phyloP scores from a whole-genome alignment of 345 rosid species.

The Anacardium occidentale region DNA sequence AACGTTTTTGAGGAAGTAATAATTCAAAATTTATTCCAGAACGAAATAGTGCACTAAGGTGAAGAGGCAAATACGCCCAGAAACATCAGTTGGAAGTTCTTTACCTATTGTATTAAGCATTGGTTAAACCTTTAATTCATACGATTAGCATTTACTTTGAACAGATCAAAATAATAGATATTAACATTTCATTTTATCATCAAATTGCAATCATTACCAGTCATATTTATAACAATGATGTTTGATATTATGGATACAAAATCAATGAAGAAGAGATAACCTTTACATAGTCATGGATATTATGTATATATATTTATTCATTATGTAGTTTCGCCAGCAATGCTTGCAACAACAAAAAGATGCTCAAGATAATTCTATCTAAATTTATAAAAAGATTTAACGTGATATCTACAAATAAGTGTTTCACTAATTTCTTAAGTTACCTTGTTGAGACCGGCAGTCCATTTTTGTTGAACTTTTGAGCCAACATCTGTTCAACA shows the following conservation, averaged over 20 bases:
- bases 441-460: conserved; percentile 50
- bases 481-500: conserved; percentile 42
- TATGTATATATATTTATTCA: too few species aligned
- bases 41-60: background rate
- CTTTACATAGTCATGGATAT: too few species aligned
- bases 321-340: background rate
- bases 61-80: background rate
- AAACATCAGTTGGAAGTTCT: background rate
- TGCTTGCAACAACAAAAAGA: background rate
- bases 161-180: background rate
- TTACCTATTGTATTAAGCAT: background rate
- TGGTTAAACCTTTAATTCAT: background rate
- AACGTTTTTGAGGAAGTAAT: background rate
- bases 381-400: background rate
- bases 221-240: background rate
- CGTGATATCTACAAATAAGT: background rate
- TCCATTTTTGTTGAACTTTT: conserved; percentile 30
- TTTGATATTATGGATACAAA: too few species aligned
- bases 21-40: background rate
- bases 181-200: background rate
- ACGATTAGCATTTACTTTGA: background rate
- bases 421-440: conserved; percentile 5
- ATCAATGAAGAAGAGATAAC: too few species aligned
- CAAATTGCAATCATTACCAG: background rate
- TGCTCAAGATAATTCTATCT: background rate